Base-by-base conservation (phyloP, 352 stramenopile genomes). In the Phytophthora syringae region DNA sequence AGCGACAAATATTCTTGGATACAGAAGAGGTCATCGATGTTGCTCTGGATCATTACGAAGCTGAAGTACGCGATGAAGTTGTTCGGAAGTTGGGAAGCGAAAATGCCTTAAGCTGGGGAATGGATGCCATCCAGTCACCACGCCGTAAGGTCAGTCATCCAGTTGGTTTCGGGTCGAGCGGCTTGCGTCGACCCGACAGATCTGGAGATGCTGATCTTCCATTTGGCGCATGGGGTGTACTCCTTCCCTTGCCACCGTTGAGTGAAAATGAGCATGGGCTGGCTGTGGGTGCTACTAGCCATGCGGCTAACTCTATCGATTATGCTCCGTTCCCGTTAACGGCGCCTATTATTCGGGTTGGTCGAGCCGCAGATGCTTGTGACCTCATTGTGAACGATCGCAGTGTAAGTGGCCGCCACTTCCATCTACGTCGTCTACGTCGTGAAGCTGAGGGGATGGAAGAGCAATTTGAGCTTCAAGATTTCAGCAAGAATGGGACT, bases 401-500 rank as follows among this genome's bases (percentile, higher is more conserved):
- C 27, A 96, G 88, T 67, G 87, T 96, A 6, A 95, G 87, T 68
- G 87, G 88, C 2, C 79, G 84, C 7, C 88, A 96, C 49, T 96
- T 96, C 39, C 87, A 95, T 50, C 61, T 96, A 36, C 82, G 88
- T 7, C 80, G 86, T 13, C 59, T 92, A 7, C 76, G 83, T 0
- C 76, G 76, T 24, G 87, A 93, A 42, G 56, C 49, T n/a, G 77
- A 89, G 11, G 53, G 39, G 13, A 28, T 53, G 0, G 84, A 93
- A 49, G 83, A 93, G 20, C 85, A 79, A 34, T 95, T 77, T 43
- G 88, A 96, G 55, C 72, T 96, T 16, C 86, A 95, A 67, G 88
- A 96, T 27, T 95, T 95, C 50, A 95, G 86, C 60, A 96, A 96
- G 61, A 96, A 96, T 43, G 88, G 88, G 2, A 96, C 86, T 0